Conservation (phyloP, 164 flowering plant species). For the Umbellularia californica region DNA sequence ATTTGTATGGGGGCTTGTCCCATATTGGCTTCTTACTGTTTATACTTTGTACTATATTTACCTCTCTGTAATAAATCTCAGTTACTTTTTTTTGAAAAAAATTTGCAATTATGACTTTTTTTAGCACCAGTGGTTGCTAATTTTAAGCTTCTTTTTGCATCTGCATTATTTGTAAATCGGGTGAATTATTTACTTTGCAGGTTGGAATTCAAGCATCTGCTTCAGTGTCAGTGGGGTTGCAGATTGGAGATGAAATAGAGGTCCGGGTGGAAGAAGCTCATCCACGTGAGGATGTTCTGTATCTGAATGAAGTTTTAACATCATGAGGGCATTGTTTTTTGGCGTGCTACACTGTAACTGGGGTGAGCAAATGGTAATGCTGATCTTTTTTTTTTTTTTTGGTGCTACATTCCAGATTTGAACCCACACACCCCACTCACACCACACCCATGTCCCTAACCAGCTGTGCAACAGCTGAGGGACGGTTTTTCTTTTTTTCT, state of each 20-base stretch:
- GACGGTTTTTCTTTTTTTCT: too few species aligned
- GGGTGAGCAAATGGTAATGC: not conserved
- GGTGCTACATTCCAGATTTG: not conserved
- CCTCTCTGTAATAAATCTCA: too few species aligned
- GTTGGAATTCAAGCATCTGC: constrained; percentile 85
- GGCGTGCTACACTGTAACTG: not conserved
- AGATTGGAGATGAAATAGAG: constrained; percentile 80
- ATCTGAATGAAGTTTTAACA: constrained; percentile 46
- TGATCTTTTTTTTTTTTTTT: not conserved
- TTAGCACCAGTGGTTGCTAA: not conserved
- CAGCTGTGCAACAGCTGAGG: not conserved
- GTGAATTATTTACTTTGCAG: constrained; percentile 31
- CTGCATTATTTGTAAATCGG: not conserved
- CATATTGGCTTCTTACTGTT: too few species aligned
- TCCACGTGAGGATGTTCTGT: constrained; percentile 78
- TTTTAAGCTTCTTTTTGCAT: not conserved
- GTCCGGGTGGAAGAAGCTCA: constrained; percentile 82
- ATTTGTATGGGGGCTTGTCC: too few species aligned
- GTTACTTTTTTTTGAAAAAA: too few species aligned
- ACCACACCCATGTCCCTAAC: too few species aligned
- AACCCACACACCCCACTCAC: not conserved
- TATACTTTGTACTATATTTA: too few species aligned
- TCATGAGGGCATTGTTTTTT: not conserved
- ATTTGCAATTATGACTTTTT: not conserved
- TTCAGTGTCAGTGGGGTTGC: constrained; percentile 64